Percentiles rank a stretch among this genome's conserved stretches.
Evolutionary conservation across 495 filamentous ascomycete species (phyloP).

Genomic region (Penicillium verhagenii): DNA sequence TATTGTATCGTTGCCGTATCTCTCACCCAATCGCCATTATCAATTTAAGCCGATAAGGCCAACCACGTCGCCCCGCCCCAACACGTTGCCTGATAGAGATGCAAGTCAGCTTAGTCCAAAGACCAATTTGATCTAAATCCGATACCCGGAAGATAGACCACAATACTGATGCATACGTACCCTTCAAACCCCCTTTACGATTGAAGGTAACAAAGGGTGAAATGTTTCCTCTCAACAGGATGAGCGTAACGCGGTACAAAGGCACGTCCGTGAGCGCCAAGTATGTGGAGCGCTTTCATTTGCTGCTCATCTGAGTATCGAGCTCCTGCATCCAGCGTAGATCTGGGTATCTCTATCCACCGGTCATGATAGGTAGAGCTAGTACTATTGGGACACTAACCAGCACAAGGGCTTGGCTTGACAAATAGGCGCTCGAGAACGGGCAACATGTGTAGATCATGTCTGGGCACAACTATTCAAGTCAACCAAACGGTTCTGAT

Average conservation of each 20-base stretch:
- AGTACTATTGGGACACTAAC: neutral
- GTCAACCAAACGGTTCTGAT: neutral
- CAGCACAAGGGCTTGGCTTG: neutral
- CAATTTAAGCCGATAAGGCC: conserved; percentile 35
- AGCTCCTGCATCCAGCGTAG: conserved; percentile 13
- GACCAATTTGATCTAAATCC: neutral
- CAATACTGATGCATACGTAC: neutral
- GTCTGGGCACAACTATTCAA: neutral
- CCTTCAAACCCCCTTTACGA: neutral
- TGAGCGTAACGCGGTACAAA: conserved; percentile 22
- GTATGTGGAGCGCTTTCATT: conserved; percentile 9
- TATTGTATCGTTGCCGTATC: conserved; percentile 11
- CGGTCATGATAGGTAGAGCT: neutral
- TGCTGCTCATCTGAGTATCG: conserved; percentile 11
- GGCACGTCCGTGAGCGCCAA: conserved; percentile 7
- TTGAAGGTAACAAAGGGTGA: neutral
- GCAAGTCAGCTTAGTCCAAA: conserved; percentile 8
- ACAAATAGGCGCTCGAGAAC: neutral
- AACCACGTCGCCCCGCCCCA: conserved; percentile 30
- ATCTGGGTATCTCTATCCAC: neutral
- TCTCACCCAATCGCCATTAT: conserved; percentile 25
- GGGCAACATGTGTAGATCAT: neutral
- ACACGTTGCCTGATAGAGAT: conserved; percentile 27
- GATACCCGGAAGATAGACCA: neutral
- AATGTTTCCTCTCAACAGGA: conserved; percentile 12